phyloP scores from a whole-genome alignment of 495 filamentous ascomycete species.

The Astrocystis sublimbata region DNA sequence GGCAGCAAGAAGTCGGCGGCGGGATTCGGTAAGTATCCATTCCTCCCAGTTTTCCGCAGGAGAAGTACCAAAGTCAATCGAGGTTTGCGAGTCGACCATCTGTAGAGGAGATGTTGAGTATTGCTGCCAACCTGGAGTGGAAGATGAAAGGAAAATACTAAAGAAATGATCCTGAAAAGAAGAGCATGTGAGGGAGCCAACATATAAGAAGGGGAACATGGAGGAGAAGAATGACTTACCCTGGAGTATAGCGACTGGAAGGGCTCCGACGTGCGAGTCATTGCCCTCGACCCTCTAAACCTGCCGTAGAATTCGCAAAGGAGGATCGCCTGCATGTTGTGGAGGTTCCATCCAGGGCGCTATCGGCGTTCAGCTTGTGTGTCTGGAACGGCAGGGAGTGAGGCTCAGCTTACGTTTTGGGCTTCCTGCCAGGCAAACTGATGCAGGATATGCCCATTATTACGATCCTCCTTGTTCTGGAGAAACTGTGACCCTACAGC shows the following conservation, averaged over 20 bases:
- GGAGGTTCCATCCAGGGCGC: slow-evolving; percentile 47
- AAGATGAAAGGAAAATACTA: slow-evolving; percentile 40
- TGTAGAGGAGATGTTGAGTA: slow-evolving; percentile 50
- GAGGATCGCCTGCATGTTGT: slow-evolving; percentile 57
- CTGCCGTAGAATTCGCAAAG: slow-evolving; percentile 56
- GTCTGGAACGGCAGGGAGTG: neutral
- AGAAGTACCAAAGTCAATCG: slow-evolving; percentile 30
- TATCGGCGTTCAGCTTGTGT: slow-evolving; percentile 27
- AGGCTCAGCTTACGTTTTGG: slow-evolving; percentile 27
- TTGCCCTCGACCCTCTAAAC: slow-evolving; percentile 52
- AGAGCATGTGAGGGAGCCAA: slow-evolving; percentile 41
- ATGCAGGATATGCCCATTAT: slow-evolving; percentile 45
- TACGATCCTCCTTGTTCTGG: slow-evolving; percentile 46
- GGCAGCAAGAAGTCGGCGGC: slow-evolving; percentile 49
- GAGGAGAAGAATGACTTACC: slow-evolving; percentile 46
- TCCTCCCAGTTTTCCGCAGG: slow-evolving; percentile 40
- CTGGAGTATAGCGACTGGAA: slow-evolving; percentile 54
- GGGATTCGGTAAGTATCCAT: slow-evolving; percentile 51
- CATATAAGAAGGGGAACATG: slow-evolving; percentile 34
- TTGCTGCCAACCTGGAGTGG: slow-evolving; percentile 36
- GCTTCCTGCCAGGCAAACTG: slow-evolving; percentile 48
- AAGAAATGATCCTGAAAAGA: slow-evolving; percentile 33
- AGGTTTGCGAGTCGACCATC: slow-evolving; percentile 39
- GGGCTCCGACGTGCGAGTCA: slow-evolving; percentile 43
- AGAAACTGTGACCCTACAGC: slow-evolving; percentile 51